Evolutionary conservation across 2,329 filamentous ascomycete genomes (phyloP), one percentile per base, ranked within the genome.

Genomic region (Penicillium sp.): DNA sequence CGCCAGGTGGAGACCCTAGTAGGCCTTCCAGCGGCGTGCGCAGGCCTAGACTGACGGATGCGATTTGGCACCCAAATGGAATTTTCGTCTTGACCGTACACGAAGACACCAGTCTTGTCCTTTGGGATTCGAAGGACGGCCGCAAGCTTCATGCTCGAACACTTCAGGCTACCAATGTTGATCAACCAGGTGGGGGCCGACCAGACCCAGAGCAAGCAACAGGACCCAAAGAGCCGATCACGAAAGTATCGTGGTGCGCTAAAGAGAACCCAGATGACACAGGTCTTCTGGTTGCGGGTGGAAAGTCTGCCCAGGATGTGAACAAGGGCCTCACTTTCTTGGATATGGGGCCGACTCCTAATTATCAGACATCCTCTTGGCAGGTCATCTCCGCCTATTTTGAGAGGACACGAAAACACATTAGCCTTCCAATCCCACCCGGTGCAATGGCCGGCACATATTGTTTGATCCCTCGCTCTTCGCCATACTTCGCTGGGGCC

Each of bases 221-320:
- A 43, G 81, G 81, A 16, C 75, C 88, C 14, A 88, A 90, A 59
- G 88, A 90, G 54, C 91, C 91, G 0, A 89, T 93, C 58, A 85
- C 86, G 59, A 87, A 87, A 60, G 86, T 98, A 55, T 84, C 87
- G 1, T 99, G 95, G 95, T 99, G 95, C 75, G 93, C 91, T 56
- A 97, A 97, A 72, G 83, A 88, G 58, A 96, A 98, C 68, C 89
- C 92, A 0, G 95, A 99, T 68, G 93, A 99, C 68, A 98, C 92
- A 19, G 93, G 88, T 1, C 80, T 99, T 24, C 77, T 99, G 39
- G 83, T 99, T 54, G 90, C 92, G 2, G 95, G 95, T 29, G 95
- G 95, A 5, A 84, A 89, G 59, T 80, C 84, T 1, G 82, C 84
- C 0, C 87, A 88, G 19, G 82, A 86, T 39, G 80, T 85, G 5